Evolutionary conservation across 352 stramenopile species (phyloP).

Genomic region (Blastocystis sp.): DNA sequence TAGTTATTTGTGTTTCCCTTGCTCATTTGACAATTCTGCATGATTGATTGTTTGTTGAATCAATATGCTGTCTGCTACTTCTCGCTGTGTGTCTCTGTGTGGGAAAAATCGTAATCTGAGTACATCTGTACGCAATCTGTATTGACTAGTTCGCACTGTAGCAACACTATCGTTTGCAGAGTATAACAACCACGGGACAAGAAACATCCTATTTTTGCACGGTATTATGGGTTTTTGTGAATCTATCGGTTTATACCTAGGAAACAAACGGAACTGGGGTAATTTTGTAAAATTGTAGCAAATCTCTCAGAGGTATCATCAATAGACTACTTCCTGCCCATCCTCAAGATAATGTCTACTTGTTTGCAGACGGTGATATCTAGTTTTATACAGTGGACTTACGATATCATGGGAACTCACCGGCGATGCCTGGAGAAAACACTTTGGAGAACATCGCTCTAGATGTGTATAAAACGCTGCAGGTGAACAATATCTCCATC

Average conservation of each 20-base stretch:
- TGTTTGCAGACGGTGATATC: neutral
- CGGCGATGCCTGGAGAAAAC: neutral
- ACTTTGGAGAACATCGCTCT: neutral
- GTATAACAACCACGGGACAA: neutral
- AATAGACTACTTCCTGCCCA: neutral
- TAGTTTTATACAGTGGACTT: conserved; percentile 53
- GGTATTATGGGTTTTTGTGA: conserved; percentile 26
- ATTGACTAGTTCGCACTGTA: neutral
- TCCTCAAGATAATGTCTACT: conserved; percentile 1
- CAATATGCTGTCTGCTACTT: neutral
- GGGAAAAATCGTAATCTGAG: neutral
- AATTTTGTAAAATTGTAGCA: conserved; percentile 46
- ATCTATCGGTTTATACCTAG: neutral
- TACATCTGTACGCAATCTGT: neutral
- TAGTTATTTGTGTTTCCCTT: conserved; percentile 35
- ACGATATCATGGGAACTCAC: conserved; percentile 42
- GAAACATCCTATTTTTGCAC: conserved; percentile 29
- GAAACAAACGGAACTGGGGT: conserved; percentile 32
- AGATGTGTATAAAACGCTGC: conserved; percentile 9
- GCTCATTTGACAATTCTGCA: conserved; percentile 7
- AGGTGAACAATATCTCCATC: neutral
- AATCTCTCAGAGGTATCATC: neutral
- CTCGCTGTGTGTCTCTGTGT: neutral
- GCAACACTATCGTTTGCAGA: neutral
- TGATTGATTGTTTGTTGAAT: conserved; percentile 6